A percentile compares a stretch with the other conserved stretches of the same genome.
These are phyloP conservation scores for Cadophora sp. DNA, from an alignment of 2,329 filamentous ascomycete species.

Conservation along the genomic window DNA sequence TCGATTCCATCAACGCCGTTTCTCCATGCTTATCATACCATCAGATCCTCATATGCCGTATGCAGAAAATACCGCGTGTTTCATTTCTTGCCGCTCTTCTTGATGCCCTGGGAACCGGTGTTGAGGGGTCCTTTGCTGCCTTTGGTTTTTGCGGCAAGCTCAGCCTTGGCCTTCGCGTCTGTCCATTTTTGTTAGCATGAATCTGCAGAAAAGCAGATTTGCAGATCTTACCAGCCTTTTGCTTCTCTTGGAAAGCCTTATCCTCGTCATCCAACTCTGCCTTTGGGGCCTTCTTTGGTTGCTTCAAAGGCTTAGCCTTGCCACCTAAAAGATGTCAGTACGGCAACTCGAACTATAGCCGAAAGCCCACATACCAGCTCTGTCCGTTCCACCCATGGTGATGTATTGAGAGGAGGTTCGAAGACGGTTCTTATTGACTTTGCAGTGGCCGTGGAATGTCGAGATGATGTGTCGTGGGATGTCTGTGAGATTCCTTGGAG, in stretches of 20 bases:
- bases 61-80: conserved; percentile 9
- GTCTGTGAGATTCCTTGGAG: conserved; percentile 27
- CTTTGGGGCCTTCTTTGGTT: conserved; percentile 77
- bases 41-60: conserved; percentile 7
- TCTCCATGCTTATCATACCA: conserved; percentile 20
- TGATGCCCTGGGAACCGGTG: conserved; percentile 86
- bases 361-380: conserved; percentile 60
- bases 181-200: conserved; percentile 21
- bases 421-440: conserved; percentile 14
- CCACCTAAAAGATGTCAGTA: conserved; percentile 61
- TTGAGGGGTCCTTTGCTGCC: conserved; percentile 85
- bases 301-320: conserved; percentile 87
- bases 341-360: conserved; percentile 16
- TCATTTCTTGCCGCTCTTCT: conserved; percentile 99
- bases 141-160: conserved; percentile 79
- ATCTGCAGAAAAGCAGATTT: background rate
- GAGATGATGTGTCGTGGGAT: conserved; percentile 22
- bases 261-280: conserved; percentile 90
- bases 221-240: conserved; percentile 74
- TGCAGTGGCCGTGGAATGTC: background rate
- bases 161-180: conserved; percentile 88
- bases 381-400: conserved; percentile 70
- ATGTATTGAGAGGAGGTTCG: conserved; percentile 48
- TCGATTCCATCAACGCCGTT: conserved; percentile 22
- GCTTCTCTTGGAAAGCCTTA: conserved; percentile 81